phyloP scores from a whole-genome alignment of 345 rosid species.

The Hypericum perforatum region DNA sequence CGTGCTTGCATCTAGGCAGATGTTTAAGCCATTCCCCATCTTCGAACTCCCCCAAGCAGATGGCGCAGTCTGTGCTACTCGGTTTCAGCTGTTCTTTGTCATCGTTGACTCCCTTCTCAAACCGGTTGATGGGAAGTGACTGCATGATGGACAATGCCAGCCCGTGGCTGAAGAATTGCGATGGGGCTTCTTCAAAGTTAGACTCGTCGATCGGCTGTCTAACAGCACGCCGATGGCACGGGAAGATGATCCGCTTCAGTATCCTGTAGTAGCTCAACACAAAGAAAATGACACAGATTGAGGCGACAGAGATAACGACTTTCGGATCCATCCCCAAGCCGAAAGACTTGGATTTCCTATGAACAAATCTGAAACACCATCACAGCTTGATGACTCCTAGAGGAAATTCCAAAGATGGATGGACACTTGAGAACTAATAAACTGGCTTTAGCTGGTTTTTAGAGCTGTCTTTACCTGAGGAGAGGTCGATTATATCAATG shows the following conservation, averaged over 20 bases:
- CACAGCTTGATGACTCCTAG: too few relatives aligned
- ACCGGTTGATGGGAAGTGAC: conserved; percentile 22
- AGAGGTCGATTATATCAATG: conserved; percentile 2
- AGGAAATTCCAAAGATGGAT: too few relatives aligned
- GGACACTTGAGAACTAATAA: too few relatives aligned
- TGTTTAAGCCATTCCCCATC: conserved; percentile 31
- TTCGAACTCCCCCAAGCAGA: conserved; percentile 34
- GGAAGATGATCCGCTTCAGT: conserved; percentile 9
- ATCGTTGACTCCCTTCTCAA: conserved; percentile 11
- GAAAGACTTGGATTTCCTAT: background rate
- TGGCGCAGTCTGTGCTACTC: conserved; percentile 25
- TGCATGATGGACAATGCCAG: conserved; percentile 17
- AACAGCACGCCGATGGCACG: background rate
- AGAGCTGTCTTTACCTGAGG: background rate
- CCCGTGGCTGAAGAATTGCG: conserved; percentile 20
- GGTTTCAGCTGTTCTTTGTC: background rate
- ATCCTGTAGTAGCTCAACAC: conserved; percentile 15
- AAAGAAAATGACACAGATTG: conserved; percentile 8
- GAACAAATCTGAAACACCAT: too few relatives aligned
- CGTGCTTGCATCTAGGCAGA: conserved; percentile 27
- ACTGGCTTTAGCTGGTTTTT: background rate
- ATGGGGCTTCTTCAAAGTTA: conserved; percentile 8
- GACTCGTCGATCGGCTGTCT: conserved; percentile 11
- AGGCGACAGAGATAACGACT: conserved; percentile 10
- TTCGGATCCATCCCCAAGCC: background rate